These are phyloP conservation scores for Verticillium isaacii DNA, from an alignment of 2,329 filamentous ascomycete species.

Conservation along the genomic window DNA sequence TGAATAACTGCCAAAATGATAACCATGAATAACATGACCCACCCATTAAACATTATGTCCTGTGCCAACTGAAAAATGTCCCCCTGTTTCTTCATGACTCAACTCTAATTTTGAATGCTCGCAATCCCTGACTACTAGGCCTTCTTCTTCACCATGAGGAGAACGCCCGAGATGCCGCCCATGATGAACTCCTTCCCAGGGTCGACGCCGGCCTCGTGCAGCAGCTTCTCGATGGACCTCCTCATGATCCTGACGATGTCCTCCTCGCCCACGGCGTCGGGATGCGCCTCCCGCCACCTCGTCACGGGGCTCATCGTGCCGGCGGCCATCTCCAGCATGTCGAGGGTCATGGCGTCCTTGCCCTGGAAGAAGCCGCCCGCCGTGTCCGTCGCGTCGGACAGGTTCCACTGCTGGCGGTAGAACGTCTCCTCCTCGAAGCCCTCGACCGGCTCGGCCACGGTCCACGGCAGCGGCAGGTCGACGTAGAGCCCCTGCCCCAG, in stretches of 20 bases:
- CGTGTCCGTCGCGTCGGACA: slow-evolving; percentile 14
- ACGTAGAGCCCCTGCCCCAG: slow-evolving; percentile 34
- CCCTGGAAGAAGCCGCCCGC: slow-evolving; percentile 21
- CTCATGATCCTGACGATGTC: slow-evolving; percentile 28
- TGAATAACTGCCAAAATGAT: background rate
- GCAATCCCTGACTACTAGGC: background rate
- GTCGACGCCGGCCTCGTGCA: slow-evolving; percentile 28
- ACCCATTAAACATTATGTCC: background rate
- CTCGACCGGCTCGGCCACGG: slow-evolving; percentile 19
- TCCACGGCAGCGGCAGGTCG: slow-evolving; percentile 46
- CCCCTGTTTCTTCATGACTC: background rate
- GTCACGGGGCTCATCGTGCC: slow-evolving; percentile 32
- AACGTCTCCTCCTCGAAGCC: slow-evolving; percentile 35
- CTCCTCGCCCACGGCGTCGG: slow-evolving; percentile 29
- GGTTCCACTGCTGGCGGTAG: slow-evolving; percentile 36
- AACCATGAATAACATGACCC: background rate
- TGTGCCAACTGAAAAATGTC: background rate
- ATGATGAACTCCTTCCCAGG: slow-evolving; percentile 24
- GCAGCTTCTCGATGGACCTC: slow-evolving; percentile 17
- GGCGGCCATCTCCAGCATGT: slow-evolving; percentile 28
- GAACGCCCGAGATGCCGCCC: slow-evolving; percentile 15
- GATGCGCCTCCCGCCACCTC: slow-evolving; percentile 40
- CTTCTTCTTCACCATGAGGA: slow-evolving; percentile 25
- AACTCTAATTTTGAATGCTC: background rate
- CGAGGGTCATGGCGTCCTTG: slow-evolving; percentile 18